Evolutionary conservation across 2,329 filamentous ascomycete genomes (phyloP).

Genomic region (Neonectria coccinea): DNA sequence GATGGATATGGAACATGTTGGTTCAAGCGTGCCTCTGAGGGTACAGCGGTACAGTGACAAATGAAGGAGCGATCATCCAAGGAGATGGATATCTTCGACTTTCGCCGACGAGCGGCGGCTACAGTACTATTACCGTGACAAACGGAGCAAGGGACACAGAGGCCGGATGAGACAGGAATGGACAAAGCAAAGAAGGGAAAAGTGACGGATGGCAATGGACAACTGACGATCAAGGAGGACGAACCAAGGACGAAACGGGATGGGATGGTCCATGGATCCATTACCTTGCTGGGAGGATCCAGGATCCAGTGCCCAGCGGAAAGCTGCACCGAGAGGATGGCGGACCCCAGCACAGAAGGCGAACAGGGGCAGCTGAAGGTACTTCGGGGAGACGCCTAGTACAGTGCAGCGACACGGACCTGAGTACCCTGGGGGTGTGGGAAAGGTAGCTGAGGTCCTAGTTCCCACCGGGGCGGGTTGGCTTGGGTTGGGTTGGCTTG

Average conservation of each 20-base stretch:
- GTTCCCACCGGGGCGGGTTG: conserved; percentile 36
- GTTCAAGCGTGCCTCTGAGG: conserved; percentile 9
- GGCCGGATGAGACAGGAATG: conserved; percentile 31
- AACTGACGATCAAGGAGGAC: neutral
- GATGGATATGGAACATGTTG: conserved; percentile 12
- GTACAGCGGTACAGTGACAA: neutral
- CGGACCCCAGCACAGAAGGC: conserved; percentile 33
- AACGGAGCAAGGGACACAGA: conserved; percentile 26
- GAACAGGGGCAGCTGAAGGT: conserved; percentile 33
- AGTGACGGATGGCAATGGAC: conserved; percentile 30
- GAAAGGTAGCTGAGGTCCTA: conserved; percentile 34
- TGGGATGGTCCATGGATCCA: conserved; percentile 30
- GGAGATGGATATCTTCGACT: conserved; percentile 6
- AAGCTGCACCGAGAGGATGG: conserved; percentile 42
- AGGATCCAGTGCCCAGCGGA: conserved; percentile 14
- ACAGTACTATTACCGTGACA: conserved; percentile 15
- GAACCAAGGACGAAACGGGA: conserved; percentile 12
- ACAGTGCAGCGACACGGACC: conserved; percentile 40
- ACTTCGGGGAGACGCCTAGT: conserved; percentile 27
- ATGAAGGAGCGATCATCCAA: conserved; percentile 20
- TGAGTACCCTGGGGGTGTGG: conserved; percentile 32
- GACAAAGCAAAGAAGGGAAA: conserved; percentile 26
- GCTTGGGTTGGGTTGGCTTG: conserved; percentile 16
- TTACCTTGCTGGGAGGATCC: conserved; percentile 20
- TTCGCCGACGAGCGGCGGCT: conserved; percentile 11